phyloP scores from a whole-genome alignment of 768 basidiomycete genomes.

The Amanita molliuscula region DNA sequence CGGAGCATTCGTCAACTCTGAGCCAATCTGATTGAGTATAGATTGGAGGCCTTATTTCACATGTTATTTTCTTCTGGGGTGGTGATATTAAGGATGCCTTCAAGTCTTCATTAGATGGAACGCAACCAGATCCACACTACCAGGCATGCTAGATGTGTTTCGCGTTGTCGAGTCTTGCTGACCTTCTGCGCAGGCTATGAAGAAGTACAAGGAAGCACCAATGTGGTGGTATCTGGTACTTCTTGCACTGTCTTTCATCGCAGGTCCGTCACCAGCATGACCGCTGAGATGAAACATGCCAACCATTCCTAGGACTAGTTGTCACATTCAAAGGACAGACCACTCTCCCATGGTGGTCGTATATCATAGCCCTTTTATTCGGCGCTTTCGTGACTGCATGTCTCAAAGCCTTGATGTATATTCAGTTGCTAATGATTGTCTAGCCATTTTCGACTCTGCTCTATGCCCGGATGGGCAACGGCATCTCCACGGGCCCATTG shows the following conservation, averaged over 20 bases:
- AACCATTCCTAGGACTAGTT: constrained; percentile 30
- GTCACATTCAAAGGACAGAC: constrained; percentile 49
- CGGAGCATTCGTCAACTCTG: constrained; percentile 5
- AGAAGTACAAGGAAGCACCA: constrained; percentile 50
- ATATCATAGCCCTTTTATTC: constrained; percentile 43
- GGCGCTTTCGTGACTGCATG: constrained; percentile 33
- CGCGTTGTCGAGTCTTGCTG: not conserved
- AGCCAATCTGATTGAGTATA: constrained; percentile 11
- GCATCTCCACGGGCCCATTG: constrained; percentile 47
- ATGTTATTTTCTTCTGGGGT: constrained; percentile 49
- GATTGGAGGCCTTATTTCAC: constrained; percentile 53
- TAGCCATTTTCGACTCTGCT: constrained; percentile 48
- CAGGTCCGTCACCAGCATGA: constrained; percentile 27
- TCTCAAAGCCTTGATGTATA: not conserved
- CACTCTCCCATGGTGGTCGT: constrained; percentile 54
- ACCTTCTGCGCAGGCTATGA: constrained; percentile 29
- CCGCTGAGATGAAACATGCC: not conserved
- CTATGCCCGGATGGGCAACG: constrained; percentile 50
- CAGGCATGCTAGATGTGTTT: constrained; percentile 18
- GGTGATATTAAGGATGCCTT: constrained; percentile 38
- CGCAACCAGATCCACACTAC: constrained; percentile 49
- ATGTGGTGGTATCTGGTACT: constrained; percentile 51
- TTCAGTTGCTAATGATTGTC: not conserved
- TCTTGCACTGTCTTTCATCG: constrained; percentile 39
- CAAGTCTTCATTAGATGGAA: constrained; percentile 32